phyloP scores from a whole-genome alignment of 2,329 filamentous ascomycete species.

The Fusarium illudens region DNA sequence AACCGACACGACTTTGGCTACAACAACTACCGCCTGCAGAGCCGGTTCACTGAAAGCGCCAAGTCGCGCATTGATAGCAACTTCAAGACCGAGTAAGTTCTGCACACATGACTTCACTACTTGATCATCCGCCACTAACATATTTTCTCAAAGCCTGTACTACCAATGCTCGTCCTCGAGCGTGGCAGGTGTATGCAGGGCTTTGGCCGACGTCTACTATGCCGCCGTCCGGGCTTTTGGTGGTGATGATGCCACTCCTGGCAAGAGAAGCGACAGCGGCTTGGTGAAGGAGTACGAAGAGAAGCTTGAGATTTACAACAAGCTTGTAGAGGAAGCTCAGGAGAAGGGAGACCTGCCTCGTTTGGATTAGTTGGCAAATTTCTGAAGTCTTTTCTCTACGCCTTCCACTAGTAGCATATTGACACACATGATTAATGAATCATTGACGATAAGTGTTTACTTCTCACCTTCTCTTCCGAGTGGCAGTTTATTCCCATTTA shows the following conservation, averaged over 20 bases:
- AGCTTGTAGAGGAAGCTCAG: slow-evolving; percentile 48
- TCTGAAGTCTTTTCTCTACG: background rate
- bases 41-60: slow-evolving; percentile 53
- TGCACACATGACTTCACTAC: rapidly evolving
- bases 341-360: slow-evolving; percentile 44
- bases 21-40: slow-evolving; percentile 60
- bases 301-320: slow-evolving; percentile 47
- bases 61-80: slow-evolving; percentile 58
- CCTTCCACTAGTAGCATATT: background rate
- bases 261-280: slow-evolving; percentile 40
- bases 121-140: background rate
- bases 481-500: too few relatives aligned
- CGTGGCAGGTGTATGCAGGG: slow-evolving; percentile 41
- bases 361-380: slow-evolving; percentile 3
- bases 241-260: slow-evolving; percentile 43
- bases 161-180: slow-evolving; percentile 46
- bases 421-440: background rate
- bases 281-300: slow-evolving; percentile 46
- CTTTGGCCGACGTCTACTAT: slow-evolving; percentile 53
- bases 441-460: background rate
- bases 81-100: slow-evolving; percentile 56
- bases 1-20: slow-evolving; percentile 67
- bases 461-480: too few relatives aligned
- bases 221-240: slow-evolving; percentile 50
- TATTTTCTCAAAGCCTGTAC: slow-evolving; percentile 43